Conservation (phyloP, 192 early-diverging fungal genomes). For the Chytriomyces sp. region DNA sequence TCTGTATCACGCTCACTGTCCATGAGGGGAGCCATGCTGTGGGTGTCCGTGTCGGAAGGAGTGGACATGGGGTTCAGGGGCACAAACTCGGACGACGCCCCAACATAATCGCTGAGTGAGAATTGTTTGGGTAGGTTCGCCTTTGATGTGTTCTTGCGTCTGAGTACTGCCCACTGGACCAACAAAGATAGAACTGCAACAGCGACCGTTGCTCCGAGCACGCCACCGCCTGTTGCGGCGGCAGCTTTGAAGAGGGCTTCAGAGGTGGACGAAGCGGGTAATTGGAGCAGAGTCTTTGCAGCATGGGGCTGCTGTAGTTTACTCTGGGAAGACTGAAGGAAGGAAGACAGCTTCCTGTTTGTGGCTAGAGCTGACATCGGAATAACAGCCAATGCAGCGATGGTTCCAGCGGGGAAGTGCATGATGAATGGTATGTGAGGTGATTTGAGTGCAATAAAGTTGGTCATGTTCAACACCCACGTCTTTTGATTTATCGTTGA, state of each 20-base stretch:
- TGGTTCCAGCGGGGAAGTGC: too few relatives aligned
- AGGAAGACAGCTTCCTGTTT: too few relatives aligned
- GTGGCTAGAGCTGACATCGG: too few relatives aligned
- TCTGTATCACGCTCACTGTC: conserved; percentile 14
- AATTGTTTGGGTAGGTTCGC: background rate
- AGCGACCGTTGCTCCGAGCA: background rate
- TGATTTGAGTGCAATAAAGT: too few relatives aligned
- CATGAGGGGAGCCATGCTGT: background rate
- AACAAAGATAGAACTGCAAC: background rate
- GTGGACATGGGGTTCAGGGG: background rate
- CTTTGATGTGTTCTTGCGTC: background rate
- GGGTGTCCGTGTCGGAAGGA: background rate
- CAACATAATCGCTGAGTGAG: background rate
- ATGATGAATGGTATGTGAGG: too few relatives aligned
- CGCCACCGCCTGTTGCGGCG: background rate
- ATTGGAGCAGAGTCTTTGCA: too few relatives aligned
- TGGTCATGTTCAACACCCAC: too few relatives aligned
- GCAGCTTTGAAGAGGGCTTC: background rate
- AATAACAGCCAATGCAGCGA: too few relatives aligned
- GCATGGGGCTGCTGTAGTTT: too few relatives aligned
- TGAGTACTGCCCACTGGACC: background rate
- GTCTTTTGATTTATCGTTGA: too few relatives aligned
- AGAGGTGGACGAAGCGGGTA: too few relatives aligned
- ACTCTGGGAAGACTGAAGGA: too few relatives aligned
- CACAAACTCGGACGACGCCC: background rate